Conservation (phyloP, 495 filamentous ascomycete species). For the Usnea hakonensis region DNA sequence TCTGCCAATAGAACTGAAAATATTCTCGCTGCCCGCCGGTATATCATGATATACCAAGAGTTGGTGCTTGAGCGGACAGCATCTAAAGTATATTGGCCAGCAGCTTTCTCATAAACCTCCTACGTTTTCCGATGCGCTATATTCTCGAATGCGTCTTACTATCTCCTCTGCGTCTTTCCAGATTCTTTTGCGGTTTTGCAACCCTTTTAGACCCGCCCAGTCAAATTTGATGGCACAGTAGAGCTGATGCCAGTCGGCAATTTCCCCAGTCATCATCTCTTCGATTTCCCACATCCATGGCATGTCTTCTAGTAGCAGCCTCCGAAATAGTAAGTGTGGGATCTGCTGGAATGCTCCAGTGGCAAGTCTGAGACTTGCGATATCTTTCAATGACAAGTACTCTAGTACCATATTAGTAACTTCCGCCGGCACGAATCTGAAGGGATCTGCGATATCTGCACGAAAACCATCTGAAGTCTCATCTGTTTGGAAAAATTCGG, state of each 20-base stretch:
- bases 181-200: neutral
- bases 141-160: neutral
- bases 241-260: neutral
- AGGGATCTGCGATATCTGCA: neutral
- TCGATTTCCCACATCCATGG: neutral
- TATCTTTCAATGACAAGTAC: slow-evolving; percentile 1
- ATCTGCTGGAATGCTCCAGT: neutral
- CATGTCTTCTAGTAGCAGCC: slow-evolving; percentile 1
- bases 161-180: neutral
- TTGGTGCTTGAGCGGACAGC: no score
- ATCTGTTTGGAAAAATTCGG: no score
- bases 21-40: no score
- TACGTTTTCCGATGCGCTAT: neutral
- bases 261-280: neutral
- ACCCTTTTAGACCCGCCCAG: neutral
- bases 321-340: neutral
- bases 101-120: no score
- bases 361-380: neutral
- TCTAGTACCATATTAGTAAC: slow-evolving; percentile 1
- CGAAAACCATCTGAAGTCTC: no score
- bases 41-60: no score
- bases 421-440: neutral
- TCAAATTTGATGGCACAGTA: neutral
- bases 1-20: no score
- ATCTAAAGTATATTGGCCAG: no score